Conservation (phyloP, 495 filamentous ascomycete genomes). For the Daldinia bambusicola region DNA sequence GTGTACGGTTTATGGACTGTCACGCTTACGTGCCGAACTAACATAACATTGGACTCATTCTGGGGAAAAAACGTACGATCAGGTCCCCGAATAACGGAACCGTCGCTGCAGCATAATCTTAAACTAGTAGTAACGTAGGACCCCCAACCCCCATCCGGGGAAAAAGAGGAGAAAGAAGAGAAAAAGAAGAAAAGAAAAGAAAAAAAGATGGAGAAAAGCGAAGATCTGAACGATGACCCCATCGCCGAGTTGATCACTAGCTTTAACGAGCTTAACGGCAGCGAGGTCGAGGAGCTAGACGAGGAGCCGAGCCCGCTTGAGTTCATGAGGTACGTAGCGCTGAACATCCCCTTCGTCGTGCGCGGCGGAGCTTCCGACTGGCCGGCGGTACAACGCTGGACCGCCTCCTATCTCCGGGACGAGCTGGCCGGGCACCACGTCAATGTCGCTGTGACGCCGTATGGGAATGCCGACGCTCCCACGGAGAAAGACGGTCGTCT, state of each 20-base stretch:
- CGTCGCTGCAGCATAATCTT: not conserved
- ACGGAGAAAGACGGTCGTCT: constrained; percentile 51
- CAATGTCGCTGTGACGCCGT: constrained; percentile 76
- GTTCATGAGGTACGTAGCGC: constrained; percentile 75
- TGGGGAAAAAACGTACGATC: not conserved
- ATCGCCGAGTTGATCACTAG: constrained; percentile 66
- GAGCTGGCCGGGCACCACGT: constrained; percentile 63
- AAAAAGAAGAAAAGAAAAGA: too few species aligned
- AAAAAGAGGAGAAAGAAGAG: not conserved
- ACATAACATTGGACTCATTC: not conserved
- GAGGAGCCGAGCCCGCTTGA: constrained; percentile 73
- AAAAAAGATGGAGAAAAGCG: constrained; percentile 25
- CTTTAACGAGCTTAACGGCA: constrained; percentile 75
- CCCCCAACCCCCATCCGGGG: not conserved
- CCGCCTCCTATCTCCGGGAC: constrained; percentile 61
- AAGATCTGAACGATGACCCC: constrained; percentile 43
- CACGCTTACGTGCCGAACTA: not conserved
- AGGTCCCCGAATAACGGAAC: not conserved
- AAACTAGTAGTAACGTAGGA: not conserved
- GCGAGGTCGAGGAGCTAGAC: constrained; percentile 64
- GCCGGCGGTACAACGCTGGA: constrained; percentile 69
- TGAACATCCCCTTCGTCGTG: constrained; percentile 76
- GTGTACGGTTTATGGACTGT: not conserved
- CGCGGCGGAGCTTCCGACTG: constrained; percentile 66
- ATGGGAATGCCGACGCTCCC: constrained; percentile 73